Base-by-base conservation (phyloP, 352 stramenopile genomes). In the Globisporangium splendens region DNA sequence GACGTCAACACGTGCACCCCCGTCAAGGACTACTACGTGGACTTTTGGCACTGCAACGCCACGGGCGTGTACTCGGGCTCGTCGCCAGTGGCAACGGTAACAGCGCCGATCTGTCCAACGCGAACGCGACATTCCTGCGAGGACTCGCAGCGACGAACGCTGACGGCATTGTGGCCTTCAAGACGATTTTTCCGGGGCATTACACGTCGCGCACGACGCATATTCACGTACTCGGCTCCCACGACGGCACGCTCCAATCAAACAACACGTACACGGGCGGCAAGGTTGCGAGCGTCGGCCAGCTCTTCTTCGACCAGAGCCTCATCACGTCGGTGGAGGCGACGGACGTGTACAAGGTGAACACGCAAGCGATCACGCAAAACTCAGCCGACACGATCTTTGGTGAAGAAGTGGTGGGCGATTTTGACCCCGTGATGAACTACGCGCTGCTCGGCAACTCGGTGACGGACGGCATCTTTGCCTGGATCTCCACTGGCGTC, bases 401-500 rank as follows among this genome's bases (percentile, higher is more conserved):
- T 24, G n/a, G 20, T 20, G 21, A 54, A 54, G 24, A 54, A 54
- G 49, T 17, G 49, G 21, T 17, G 14, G 49, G 38, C 18, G 49
- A 43, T 28, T 54, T 54, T 18, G 49, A 47, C 18, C 42, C 24
- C 13, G 24, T 5, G 13, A 14, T 65, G n/a, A 8, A 66, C 39
- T 66, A 66, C 49, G 57, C 56, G 17, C 41, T 59, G 14, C 59
- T 70, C 17, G 63, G 63, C 15, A 50, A 66, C 44, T 47, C 46
- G 4, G 59, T 66, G 18, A 24, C 48, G 0, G 63, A 70, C 39
- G 59, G 63, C 15, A 43, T 66, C 38, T 70, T 63, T 38, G 38
- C 59, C 11, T 70, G 63, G 63, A 67, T 70, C 54, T 70, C 63
- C 1, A 38, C 67, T n/a, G 59, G 63, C 31, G 39, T 70, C 33